Evolutionary conservation across 1,284 basidiomycete genomes (phyloP).

Genomic region (Volvariella surrecta): DNA sequence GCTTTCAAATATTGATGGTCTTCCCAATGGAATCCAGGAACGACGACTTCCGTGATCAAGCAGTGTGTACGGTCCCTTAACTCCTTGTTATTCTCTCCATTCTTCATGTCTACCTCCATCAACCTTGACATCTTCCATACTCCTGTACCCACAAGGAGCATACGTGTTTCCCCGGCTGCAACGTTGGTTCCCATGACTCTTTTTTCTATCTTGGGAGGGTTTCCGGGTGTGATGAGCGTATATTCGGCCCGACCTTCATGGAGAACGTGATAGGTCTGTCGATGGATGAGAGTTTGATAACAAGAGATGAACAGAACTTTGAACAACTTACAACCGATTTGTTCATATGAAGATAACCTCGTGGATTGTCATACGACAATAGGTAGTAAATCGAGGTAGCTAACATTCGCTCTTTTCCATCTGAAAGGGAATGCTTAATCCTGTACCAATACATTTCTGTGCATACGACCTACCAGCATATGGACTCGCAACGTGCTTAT

Average conservation of each 20-base stretch:
- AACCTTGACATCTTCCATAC: slow-evolving; percentile 43
- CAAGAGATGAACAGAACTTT: slow-evolving; percentile 10
- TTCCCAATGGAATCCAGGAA: slow-evolving; percentile 39
- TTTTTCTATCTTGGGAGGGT: slow-evolving; percentile 27
- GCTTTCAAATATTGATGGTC: slow-evolving; percentile 35
- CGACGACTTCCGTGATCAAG: slow-evolving; percentile 40
- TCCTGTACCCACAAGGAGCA: slow-evolving; percentile 36
- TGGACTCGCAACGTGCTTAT: slow-evolving; percentile 25
- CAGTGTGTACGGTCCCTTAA: slow-evolving; percentile 25
- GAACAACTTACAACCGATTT: slow-evolving; percentile 22
- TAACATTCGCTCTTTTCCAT: slow-evolving; percentile 20
- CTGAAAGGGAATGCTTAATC: slow-evolving; percentile 11
- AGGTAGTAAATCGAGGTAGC: slow-evolving; percentile 40
- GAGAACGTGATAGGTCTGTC: slow-evolving; percentile 38
- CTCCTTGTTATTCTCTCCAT: slow-evolving; percentile 9
- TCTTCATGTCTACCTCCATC: slow-evolving; percentile 26
- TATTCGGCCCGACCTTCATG: slow-evolving; percentile 41
- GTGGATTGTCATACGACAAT: slow-evolving; percentile 20
- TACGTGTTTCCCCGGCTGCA: slow-evolving; percentile 29
- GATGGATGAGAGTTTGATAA: neutral
- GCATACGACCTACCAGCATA: slow-evolving; percentile 22
- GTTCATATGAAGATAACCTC: slow-evolving; percentile 33
- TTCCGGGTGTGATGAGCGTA: slow-evolving; percentile 29
- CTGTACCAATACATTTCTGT: slow-evolving; percentile 4
- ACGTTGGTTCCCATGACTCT: slow-evolving; percentile 33